phyloP scores from a whole-genome alignment of 2,329 filamentous ascomycete species.

The Pseudophaeomoniella oleicola region DNA sequence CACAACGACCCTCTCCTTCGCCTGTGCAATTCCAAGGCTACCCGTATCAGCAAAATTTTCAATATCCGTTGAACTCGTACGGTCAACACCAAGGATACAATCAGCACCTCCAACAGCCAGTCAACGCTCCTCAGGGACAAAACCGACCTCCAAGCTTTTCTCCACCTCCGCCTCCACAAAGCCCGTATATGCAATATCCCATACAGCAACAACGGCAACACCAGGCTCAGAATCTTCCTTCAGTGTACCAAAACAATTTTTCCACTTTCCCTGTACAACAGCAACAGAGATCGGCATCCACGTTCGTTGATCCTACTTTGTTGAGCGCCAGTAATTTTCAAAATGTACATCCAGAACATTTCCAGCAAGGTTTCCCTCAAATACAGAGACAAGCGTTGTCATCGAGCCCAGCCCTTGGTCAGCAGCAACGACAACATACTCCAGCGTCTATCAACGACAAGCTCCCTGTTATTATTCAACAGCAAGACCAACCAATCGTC shows the following conservation, averaged over 20 bases:
- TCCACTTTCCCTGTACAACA: background rate
- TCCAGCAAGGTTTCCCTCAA: too few species aligned
- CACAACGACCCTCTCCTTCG: background rate
- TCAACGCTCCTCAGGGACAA: background rate
- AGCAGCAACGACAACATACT: too few species aligned
- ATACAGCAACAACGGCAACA: conserved; percentile 19
- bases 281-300: background rate
- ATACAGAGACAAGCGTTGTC: too few species aligned
- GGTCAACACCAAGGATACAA: background rate
- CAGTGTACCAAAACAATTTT: background rate
- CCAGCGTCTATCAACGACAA: too few species aligned
- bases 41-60: background rate
- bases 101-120: background rate
- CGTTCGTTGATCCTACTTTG: background rate
- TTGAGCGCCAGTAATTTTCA: background rate
- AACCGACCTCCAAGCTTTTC: background rate
- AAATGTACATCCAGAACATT: too few species aligned
- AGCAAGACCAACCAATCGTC: too few species aligned
- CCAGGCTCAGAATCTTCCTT: conserved; percentile 15
- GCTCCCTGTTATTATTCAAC: too few species aligned
- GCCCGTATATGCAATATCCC: conserved; percentile 15
- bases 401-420: too few species aligned
- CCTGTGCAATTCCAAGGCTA: background rate
- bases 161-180: background rate
- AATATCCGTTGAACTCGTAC: background rate